Evolutionary conservation across 768 basidiomycete species (phyloP), one percentile per base, ranked within the genome.

Genomic region (Crucibulum laeve): DNA sequence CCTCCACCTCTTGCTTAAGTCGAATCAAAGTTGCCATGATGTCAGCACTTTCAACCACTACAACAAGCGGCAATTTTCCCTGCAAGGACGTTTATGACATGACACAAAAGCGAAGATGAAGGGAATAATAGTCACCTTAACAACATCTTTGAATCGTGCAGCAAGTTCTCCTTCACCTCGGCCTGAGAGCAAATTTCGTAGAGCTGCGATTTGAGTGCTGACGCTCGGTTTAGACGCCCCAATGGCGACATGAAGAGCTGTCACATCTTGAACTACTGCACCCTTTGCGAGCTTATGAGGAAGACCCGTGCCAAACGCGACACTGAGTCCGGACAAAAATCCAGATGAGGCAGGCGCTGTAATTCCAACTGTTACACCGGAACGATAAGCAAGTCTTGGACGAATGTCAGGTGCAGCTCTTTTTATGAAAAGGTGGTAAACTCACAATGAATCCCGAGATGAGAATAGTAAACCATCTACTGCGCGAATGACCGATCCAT

Each of bases 381-480:
- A 59, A 21, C 74, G 74, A 46, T 85, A 84, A 1, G 82, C 83
- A 35, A 87, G 68, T 14, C 77, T 80, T 42, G n/a, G n/a, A 43
- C 15, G 24, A 46, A 38, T 39, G 11, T 46, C 44, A 36, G 50
- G 41, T 13, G 21, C 6, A 43, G 22, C 14, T 24, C 7, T 37
- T 14, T 21, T 4, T 13, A 24, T 8, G 4, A 28, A 7, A 32
- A 17, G 39, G 40, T 5, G 32, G 22, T 34, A 42, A 43, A 53
- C 67, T 51, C 46, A 70, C 63, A 65, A 52, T 23, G 58, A 77
- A 58, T 85, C 76, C 44, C 82, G 77, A 14, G 81, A 76, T 1
- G 70, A 71, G 53, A 85, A 90, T 46, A 76, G 74, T 24, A 88
- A 69, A 0, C 91, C 90, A 55, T 93, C 90, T 3, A 75, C 74